Evolutionary conservation across 768 basidiomycete genomes (phyloP).

Genomic region (Boletus vinaceobasis): DNA sequence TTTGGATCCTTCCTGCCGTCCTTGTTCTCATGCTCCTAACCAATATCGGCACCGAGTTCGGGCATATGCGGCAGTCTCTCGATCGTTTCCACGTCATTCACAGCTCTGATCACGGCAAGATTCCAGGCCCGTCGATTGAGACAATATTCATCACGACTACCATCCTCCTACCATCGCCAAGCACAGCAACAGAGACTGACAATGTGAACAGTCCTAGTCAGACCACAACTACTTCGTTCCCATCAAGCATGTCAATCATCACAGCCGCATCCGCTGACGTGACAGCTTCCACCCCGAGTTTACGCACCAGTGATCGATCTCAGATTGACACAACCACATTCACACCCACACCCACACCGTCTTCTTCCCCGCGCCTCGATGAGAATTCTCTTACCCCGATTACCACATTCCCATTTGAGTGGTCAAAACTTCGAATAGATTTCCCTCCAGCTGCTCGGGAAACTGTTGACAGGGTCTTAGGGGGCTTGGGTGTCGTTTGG

Average conservation of each 20-base stretch:
- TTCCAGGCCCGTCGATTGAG: constrained; percentile 9
- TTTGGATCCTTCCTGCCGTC: constrained; percentile 16
- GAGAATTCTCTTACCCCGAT: constrained; percentile 22
- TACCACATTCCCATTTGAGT: constrained; percentile 24
- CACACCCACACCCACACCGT: constrained; percentile 13
- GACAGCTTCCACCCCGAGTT: constrained; percentile 3
- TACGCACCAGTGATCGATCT: constrained; percentile 8
- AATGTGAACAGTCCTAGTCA: constrained; percentile 3
- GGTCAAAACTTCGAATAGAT: constrained; percentile 27
- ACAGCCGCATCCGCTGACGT: constrained; percentile 4
- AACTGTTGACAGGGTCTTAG: constrained; percentile 26
- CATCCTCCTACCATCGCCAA: constrained; percentile 11
- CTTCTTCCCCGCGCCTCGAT: constrained; percentile 3
- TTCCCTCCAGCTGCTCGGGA: constrained; percentile 22
- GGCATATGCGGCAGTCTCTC: constrained; percentile 22
- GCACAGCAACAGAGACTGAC: neutral
- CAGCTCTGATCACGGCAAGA: constrained; percentile 5
- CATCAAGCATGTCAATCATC: constrained; percentile 7
- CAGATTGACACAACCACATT: constrained; percentile 7
- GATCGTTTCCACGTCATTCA: constrained; percentile 15
- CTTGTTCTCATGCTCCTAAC: constrained; percentile 18
- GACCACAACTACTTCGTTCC: neutral
- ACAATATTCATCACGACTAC: constrained; percentile 33
- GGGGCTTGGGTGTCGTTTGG: constrained; percentile 28
- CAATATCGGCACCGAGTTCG: constrained; percentile 29